These are phyloP conservation scores for Teunomyces barrocoloradensis DNA, from an alignment of 805 yeast species.

Conservation along the genomic window DNA sequence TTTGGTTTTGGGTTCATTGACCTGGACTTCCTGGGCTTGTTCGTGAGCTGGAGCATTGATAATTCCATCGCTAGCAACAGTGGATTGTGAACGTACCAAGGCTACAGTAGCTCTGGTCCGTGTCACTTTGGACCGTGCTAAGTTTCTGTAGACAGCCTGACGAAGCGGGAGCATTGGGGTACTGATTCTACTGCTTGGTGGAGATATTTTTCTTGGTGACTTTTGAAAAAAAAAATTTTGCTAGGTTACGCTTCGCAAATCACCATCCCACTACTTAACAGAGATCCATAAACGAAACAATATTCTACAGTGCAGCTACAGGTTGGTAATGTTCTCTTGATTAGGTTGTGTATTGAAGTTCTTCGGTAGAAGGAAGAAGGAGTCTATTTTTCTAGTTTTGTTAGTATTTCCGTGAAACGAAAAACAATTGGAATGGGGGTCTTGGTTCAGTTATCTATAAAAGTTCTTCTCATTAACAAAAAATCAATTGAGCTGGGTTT, in stretches of 20 bases:
- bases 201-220: background rate
- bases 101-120: slow-evolving; percentile 5
- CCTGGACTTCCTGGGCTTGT: background rate
- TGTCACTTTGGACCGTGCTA: slow-evolving; percentile 9
- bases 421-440: background rate
- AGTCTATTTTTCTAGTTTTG: background rate
- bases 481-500: slow-evolving; percentile 47
- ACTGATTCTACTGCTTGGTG: background rate
- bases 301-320: background rate
- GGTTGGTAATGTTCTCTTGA: background rate
- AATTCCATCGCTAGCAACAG: background rate
- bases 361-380: background rate
- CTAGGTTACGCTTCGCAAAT: background rate
- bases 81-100: slow-evolving; percentile 8
- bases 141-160: slow-evolving; percentile 11
- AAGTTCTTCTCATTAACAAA: slow-evolving; percentile 39
- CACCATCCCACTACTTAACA: background rate
- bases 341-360: background rate
- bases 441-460: slow-evolving; percentile 22
- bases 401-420: background rate
- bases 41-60: slow-evolving; percentile 3
- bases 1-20: background rate
- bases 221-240: slow-evolving; percentile 1
- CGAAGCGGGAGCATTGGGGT: slow-evolving; percentile 19
- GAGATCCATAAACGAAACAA: no score